Conservation (phyloP, 2,329 filamentous ascomycete genomes). For the Exophiala viscosa region DNA sequence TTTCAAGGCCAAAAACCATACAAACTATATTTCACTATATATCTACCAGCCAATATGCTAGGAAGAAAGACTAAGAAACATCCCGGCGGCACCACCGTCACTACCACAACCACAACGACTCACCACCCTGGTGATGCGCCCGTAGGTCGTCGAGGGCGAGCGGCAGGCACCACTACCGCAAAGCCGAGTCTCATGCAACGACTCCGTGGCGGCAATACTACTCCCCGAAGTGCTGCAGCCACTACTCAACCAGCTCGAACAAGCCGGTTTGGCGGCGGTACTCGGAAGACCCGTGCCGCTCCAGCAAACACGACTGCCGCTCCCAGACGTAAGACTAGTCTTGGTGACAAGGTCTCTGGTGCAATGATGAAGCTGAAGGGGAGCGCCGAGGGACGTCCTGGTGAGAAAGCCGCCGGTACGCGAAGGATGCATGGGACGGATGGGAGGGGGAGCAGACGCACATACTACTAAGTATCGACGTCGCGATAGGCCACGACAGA, state of each 20-base stretch:
- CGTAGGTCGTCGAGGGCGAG: background rate
- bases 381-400: slow-evolving; percentile 63
- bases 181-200: slow-evolving; percentile 55
- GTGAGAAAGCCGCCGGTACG: slow-evolving; percentile 71
- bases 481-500: background rate
- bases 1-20: background rate
- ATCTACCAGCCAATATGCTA: slow-evolving; percentile 11
- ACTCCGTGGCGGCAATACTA: slow-evolving; percentile 42
- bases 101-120: slow-evolving; percentile 20
- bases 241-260: slow-evolving; percentile 37
- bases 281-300: slow-evolving; percentile 3
- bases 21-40: background rate
- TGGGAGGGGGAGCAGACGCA: slow-evolving; percentile 48
- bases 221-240: slow-evolving; percentile 40
- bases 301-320: slow-evolving; percentile 33
- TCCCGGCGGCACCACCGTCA: slow-evolving; percentile 18
- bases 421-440: slow-evolving; percentile 72
- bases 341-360: slow-evolving; percentile 75
- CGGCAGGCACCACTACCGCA: slow-evolving; percentile 23
- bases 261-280: slow-evolving; percentile 9
- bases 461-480: slow-evolving; percentile 21
- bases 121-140: slow-evolving; percentile 9
- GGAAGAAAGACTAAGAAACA: slow-evolving; percentile 13
- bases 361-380: slow-evolving; percentile 72
- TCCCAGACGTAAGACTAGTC: slow-evolving; percentile 63